These are phyloP conservation scores for Aureobasidium uvarum DNA, from an alignment of 2,329 filamentous ascomycete species.

Conservation along the genomic window DNA sequence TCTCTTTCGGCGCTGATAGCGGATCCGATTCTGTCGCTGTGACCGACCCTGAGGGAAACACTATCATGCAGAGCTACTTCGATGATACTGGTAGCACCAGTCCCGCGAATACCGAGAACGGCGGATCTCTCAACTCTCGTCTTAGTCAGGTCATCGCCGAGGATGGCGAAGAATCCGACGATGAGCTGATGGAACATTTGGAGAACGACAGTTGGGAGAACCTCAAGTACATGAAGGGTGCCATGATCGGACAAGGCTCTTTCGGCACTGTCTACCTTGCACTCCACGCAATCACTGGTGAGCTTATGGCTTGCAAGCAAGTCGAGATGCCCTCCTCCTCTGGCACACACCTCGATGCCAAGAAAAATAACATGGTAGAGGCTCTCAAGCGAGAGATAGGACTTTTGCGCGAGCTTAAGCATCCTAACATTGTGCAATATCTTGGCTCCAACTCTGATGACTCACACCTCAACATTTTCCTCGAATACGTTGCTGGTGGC, in stretches of 20 bases:
- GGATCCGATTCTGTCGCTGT: conserved; percentile 63
- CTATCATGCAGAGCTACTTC: conserved; percentile 73
- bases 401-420: conserved; percentile 87
- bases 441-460: conserved; percentile 90
- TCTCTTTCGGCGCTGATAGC: conserved; percentile 75
- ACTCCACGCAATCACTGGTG: conserved; percentile 90
- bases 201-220: conserved; percentile 93
- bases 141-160: conserved; percentile 81
- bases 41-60: conserved; percentile 73
- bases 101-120: conserved; percentile 53
- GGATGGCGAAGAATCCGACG: conserved; percentile 88
- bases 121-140: conserved; percentile 74
- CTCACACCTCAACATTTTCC: conserved; percentile 96
- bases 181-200: conserved; percentile 85
- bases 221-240: conserved; percentile 99
- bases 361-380: conserved; percentile 98
- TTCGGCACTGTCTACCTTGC: conserved; percentile 96
- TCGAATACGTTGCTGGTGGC: conserved; percentile 96
- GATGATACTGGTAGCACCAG: conserved; percentile 74
- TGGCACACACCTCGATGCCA: conserved; percentile 74
- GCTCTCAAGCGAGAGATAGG: conserved; percentile 96
- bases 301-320: conserved; percentile 97
- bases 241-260: conserved; percentile 92
- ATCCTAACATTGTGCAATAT: conserved; percentile 97
- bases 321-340: conserved; percentile 84